These are phyloP conservation scores for Brachypodium distachyon DNA, from an alignment of 202 grass and related monocot species.

Conservation along the genomic window DNA sequence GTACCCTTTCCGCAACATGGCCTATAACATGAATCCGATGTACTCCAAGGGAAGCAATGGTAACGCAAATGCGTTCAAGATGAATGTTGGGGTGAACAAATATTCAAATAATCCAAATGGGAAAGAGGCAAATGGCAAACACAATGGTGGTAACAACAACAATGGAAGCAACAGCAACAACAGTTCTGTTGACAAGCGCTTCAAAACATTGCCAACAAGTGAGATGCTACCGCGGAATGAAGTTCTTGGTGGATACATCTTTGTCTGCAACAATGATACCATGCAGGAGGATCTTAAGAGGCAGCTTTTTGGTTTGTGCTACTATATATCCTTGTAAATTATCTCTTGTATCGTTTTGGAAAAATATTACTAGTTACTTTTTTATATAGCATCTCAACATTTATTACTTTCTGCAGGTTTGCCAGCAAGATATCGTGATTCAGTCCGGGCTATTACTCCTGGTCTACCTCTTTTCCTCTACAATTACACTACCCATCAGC, in stretches of 20 bases:
- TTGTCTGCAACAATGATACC: constrained; percentile 97
- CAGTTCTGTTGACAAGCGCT: constrained; percentile 75
- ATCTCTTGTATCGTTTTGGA: background rate
- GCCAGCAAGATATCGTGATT: constrained; percentile 97
- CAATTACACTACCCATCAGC: constrained; percentile 96
- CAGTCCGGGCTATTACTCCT: constrained; percentile 92
- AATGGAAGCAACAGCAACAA: constrained; percentile 39
- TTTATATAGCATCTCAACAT: background rate
- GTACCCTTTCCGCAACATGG: constrained; percentile 38
- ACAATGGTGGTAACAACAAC: constrained; percentile 34
- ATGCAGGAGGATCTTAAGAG: constrained; percentile 98
- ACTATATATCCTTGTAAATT: background rate
- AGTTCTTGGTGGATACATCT: constrained; percentile 91
- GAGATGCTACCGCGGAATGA: constrained; percentile 96
- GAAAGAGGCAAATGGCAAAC: constrained; percentile 57
- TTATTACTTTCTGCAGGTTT: constrained; percentile 55
- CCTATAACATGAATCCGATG: constrained; percentile 55
- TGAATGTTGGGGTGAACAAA: constrained; percentile 66
- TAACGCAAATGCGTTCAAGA: constrained; percentile 73
- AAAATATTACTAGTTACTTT: background rate
- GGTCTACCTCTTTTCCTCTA: constrained; percentile 99
- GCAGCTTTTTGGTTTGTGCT: constrained; percentile 82
- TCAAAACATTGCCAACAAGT: constrained; percentile 83
- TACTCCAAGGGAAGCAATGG: constrained; percentile 64
- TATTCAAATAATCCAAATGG: constrained; percentile 42